Evolutionary conservation across 2,329 filamentous ascomycete species (phyloP), one percentile per base, ranked within the genome.

Genomic region (Pseudogymnoascus pannorum): DNA sequence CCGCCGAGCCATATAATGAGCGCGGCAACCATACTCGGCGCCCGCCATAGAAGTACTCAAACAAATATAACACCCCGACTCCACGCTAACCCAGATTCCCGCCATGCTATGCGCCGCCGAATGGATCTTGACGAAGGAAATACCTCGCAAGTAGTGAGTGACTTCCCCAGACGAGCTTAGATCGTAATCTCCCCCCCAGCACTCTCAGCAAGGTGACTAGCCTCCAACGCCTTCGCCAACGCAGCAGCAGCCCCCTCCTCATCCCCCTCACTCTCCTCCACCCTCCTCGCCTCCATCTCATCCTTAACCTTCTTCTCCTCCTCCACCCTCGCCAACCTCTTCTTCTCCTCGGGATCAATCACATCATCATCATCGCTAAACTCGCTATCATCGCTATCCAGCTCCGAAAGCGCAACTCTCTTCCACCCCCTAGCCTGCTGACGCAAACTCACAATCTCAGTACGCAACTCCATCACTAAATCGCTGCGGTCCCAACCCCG

Each of bases 381-480:
- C 38, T 73, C 74, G 1, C 80, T 76, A 58, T 86, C 83, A 42
- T 85, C 80, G 22, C 86, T 83, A 7, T 79, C 73, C 36, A 87
- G 72, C 61, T 83, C 78, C 8, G 83, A 83, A 79, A 87, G 81
- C 12, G 85, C 85, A 77, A 87, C 79, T 42, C 85, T 77, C 73
- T 87, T 87, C 85, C 84, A 88, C 72, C 85, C 86, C 2, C 85
- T 77, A 60, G 86, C 69, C 72, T 87, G 83, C 70, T 86, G 83
- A 3, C 81, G 77, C 44, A 75, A 72, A 5, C 81, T 79, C 58
- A 76, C 77, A 57, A 79, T 78, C 38, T 83, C 77, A 2, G 85
- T 79, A 4, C 78, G 75, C 29, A 78, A 75, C 61, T 84, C 78
- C 76, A 82, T 81, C 18, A 80, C 75, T 36, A 74, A 73, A 65